Evolutionary conservation across 345 rosid species (phyloP), one percentile per base, ranked within the genome.

Genomic region (Citrus australasica): DNA sequence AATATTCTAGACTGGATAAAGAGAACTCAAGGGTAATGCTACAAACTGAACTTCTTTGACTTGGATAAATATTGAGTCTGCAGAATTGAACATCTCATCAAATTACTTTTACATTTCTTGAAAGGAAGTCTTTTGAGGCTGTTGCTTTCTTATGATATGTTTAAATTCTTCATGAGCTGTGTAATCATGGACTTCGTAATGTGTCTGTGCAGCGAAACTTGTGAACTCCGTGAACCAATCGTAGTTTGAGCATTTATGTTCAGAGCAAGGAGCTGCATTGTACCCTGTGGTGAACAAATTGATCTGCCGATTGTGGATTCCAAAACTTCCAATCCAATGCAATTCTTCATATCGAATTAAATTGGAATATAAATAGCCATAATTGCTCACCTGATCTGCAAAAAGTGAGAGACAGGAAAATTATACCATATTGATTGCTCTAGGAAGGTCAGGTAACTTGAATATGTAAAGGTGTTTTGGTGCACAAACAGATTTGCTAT

Each of bases 1-100:
- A 83, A 86, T 53, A 81, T 90, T 27, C 86, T 92, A 16, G 92
- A 89, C 76, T 92, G 94, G 93, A 87, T 89, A 78, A 71, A 79
- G 78, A 85, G 76, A 51, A 86, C 76, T 73, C 84, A 84, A 79
- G 79, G 74, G 55, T 75, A 70, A 70, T 27, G 59, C 61, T 8
- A 32, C 67, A 55, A 66, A 76, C 48, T 48, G 22, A 14, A 4
- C 67, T 48, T 46, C 51, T 32, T 67, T 61, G 42, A 73, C 25
- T 73, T 37, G 51, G 51, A 42, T 11, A 3, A 4, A 42, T 42
- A 10, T 42, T 42, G 16, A 10, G 51, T 42, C 4, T 42, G 16
- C 16, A 42, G 16, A 10, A 11, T 40, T 42, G 51, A 42, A 11
- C 51, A 42, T 42, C 67, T 62, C 37, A 62, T 42, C 10, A 10